These are phyloP conservation scores for Colletotrichum coccodes DNA, from an alignment of 2,329 filamentous ascomycete species.

Conservation along the genomic window DNA sequence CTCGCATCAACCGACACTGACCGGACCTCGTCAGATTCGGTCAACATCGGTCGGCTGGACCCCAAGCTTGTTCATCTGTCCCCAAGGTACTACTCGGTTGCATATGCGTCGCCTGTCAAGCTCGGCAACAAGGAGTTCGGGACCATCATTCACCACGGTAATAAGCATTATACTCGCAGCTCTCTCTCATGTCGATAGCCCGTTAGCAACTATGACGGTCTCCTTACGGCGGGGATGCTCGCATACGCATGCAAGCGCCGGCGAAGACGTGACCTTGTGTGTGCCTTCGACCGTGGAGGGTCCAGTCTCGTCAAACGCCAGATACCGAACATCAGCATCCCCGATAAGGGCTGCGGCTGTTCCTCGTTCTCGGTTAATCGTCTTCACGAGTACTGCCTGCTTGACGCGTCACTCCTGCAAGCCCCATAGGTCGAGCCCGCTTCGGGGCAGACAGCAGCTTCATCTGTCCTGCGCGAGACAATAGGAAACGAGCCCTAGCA, in stretches of 20 bases:
- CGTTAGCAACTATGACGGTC: not conserved
- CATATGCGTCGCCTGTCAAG: not conserved
- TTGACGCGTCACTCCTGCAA: slow-evolving; percentile 1
- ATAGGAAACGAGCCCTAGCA: not conserved
- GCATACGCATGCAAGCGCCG: slow-evolving; percentile 13
- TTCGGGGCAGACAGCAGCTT: not conserved
- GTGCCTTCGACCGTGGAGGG: not conserved
- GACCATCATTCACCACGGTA: not conserved
- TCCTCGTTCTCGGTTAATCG: not conserved
- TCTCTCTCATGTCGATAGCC: not conserved
- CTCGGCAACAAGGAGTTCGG: not conserved
- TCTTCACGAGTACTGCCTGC: not conserved
- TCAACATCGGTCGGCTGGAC: not conserved
- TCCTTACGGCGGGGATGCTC: slow-evolving; percentile 25
- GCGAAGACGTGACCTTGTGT: not conserved
- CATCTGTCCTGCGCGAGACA: not conserved
- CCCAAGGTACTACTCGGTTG: not conserved
- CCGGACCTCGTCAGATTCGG: not conserved
- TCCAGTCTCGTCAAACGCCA: not conserved
- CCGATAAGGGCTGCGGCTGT: not conserved
- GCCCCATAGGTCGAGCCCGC: not conserved
- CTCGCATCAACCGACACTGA: not conserved
- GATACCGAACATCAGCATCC: not conserved
- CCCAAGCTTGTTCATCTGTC: not conserved
- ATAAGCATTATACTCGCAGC: slow-evolving; percentile 1